Evolutionary conservation across 2,329 filamentous ascomycete species (phyloP).

Genomic region (Fusarium fujikuroi): DNA sequence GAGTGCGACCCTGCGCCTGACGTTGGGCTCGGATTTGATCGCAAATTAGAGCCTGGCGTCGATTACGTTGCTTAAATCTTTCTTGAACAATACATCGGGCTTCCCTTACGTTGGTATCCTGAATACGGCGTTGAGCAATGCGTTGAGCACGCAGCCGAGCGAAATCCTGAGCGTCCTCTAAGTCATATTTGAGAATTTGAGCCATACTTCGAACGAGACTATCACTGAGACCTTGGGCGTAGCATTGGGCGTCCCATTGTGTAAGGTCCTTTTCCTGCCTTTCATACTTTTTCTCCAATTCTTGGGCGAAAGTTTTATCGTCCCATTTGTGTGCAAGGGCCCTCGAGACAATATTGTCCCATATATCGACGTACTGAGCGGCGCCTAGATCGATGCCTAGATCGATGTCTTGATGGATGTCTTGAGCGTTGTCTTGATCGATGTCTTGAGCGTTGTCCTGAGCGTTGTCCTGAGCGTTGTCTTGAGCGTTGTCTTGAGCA

Average conservation of each 20-base stretch:
- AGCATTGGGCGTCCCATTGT: not conserved
- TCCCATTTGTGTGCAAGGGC: not conserved
- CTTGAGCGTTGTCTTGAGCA: too few species aligned
- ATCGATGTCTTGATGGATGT: too few species aligned
- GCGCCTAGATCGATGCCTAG: too few species aligned
- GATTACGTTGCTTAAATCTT: not conserved
- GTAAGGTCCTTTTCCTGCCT: not conserved
- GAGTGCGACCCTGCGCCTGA: not conserved
- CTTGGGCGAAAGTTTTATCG: not conserved
- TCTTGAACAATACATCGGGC: not conserved
- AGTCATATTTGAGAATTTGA: not conserved
- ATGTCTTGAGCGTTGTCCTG: not conserved
- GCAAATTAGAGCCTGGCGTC: not conserved
- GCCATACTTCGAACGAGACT: not conserved
- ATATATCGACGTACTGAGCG: too few species aligned
- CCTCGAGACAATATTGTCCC: not conserved
- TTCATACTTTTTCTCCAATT: not conserved
- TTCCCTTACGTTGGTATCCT: not conserved
- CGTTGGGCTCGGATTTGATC: not conserved
- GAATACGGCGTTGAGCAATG: not conserved
- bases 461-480: too few species aligned
- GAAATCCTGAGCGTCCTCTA: not conserved
- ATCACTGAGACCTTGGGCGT: not conserved
- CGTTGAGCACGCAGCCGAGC: not conserved
- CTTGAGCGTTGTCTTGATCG: too few species aligned